phyloP scores from a whole-genome alignment of 2,329 filamentous ascomycete species.

The Ilyonectria robusta region DNA sequence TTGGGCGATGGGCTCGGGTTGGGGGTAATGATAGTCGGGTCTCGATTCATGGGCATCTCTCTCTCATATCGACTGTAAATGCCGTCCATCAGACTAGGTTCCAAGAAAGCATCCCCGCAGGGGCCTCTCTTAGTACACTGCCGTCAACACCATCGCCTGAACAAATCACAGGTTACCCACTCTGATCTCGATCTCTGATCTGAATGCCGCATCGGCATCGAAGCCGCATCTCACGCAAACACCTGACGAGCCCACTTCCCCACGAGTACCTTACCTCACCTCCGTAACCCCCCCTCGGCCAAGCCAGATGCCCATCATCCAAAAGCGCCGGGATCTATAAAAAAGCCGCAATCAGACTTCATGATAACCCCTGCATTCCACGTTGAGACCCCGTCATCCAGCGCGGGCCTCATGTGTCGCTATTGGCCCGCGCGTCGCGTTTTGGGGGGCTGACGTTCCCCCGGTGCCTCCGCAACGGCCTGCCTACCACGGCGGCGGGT shows the following conservation, averaged over 20 bases:
- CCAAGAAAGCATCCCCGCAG: conserved; percentile 9
- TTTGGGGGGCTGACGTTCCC: conserved; percentile 9
- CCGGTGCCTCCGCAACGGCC: background rate
- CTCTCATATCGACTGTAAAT: conserved; percentile 14
- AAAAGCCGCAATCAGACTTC: conserved; percentile 28
- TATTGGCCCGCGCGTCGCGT: conserved; percentile 11
- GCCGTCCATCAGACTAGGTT: conserved; percentile 18
- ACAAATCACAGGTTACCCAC: background rate
- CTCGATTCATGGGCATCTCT: conserved; percentile 13
- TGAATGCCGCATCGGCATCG: background rate
- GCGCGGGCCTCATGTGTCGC: conserved; percentile 19
- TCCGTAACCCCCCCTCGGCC: no score
- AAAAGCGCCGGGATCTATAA: background rate
- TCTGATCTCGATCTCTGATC: background rate
- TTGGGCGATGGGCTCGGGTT: conserved; percentile 5
- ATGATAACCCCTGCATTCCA: conserved; percentile 31
- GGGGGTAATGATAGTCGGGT: no score
- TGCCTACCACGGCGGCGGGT: conserved; percentile 2
- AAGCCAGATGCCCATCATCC: background rate
- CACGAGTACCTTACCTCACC: no score
- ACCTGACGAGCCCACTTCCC: no score
- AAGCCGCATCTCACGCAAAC: background rate
- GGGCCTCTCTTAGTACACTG: background rate
- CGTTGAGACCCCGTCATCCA: conserved; percentile 29
- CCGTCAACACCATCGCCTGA: background rate